Conservation (phyloP, 805 yeast species). For the Yarrowia osloensis region DNA sequence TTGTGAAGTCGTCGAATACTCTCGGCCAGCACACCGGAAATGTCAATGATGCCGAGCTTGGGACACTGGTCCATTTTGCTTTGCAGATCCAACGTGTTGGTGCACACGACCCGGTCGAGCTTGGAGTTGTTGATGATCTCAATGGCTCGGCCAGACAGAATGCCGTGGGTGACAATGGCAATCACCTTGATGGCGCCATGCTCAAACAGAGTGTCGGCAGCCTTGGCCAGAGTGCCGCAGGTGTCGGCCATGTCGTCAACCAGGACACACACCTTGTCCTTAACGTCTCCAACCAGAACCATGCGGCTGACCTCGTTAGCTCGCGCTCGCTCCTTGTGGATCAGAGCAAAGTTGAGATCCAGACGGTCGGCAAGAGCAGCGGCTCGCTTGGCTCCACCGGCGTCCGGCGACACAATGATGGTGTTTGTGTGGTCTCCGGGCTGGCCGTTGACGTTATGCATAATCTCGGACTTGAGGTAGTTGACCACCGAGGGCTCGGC, state of each 20-base stretch:
- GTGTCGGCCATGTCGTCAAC: slow-evolving; percentile 99
- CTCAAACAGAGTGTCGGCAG: slow-evolving; percentile 81
- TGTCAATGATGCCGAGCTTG: slow-evolving; percentile 76
- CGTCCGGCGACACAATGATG: slow-evolving; percentile 94
- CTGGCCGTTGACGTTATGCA: slow-evolving; percentile 49
- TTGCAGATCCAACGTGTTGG: slow-evolving; percentile 88
- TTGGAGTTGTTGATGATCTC: slow-evolving; percentile 69
- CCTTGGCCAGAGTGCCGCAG: slow-evolving; percentile 95
- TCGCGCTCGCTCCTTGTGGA: slow-evolving; percentile 94
- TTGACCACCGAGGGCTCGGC: slow-evolving; percentile 92
- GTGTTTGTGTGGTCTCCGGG: slow-evolving; percentile 52
- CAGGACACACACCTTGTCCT: slow-evolving; percentile 77
- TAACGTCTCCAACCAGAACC: slow-evolving; percentile 96
- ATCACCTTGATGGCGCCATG: slow-evolving; percentile 84
- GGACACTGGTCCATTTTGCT: slow-evolving; percentile 61
- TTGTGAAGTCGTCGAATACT: slow-evolving; percentile 93
- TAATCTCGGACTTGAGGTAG: slow-evolving; percentile 57
- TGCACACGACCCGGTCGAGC: slow-evolving; percentile 77
- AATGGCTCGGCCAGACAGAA: slow-evolving; percentile 84
- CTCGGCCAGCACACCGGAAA: slow-evolving; percentile 87
- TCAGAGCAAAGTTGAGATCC: slow-evolving; percentile 91
- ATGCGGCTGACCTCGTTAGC: slow-evolving; percentile 96
- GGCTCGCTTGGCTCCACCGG: slow-evolving; percentile 98
- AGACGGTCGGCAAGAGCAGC: slow-evolving; percentile 94
- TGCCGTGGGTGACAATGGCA: slow-evolving; percentile 96